phyloP scores from a whole-genome alignment of 208 protist genomes.

The Leishmania martiniquensis region DNA sequence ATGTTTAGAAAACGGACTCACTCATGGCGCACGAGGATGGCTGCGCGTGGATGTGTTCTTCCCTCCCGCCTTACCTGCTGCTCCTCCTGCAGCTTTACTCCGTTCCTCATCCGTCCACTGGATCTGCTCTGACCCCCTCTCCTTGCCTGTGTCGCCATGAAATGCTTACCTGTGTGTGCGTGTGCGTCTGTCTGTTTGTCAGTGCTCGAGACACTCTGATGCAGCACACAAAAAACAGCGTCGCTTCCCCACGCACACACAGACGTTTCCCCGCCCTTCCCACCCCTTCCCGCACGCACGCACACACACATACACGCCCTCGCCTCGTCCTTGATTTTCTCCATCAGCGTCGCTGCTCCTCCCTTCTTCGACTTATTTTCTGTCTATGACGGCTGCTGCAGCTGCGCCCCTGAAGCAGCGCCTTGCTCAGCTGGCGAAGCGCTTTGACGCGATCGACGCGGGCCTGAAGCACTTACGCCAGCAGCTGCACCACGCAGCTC shows the following conservation, averaged over 20 bases:
- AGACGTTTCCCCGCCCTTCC: neutral
- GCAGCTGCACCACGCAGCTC: neutral
- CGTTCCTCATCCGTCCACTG: neutral
- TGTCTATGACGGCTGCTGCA: neutral
- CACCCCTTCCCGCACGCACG: neutral
- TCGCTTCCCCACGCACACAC: neutral
- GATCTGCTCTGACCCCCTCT: neutral
- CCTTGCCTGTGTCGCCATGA: neutral
- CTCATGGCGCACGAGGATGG: neutral
- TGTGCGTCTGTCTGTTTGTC: neutral
- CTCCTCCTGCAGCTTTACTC: neutral
- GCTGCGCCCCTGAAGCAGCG: slow-evolving; percentile 31
- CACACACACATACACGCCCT: slow-evolving; percentile 3
- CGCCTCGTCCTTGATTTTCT: neutral
- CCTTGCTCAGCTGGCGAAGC: slow-evolving; percentile 36
- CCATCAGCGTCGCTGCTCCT: neutral
- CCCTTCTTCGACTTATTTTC: neutral
- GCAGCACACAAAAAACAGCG: neutral
- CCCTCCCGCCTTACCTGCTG: neutral
- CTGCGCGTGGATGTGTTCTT: neutral
- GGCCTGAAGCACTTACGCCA: slow-evolving; percentile 29
- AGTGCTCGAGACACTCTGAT: neutral
- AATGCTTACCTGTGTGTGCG: neutral
- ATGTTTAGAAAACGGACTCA: neutral
- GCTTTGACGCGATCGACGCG: slow-evolving; percentile 53